Base-by-base conservation (phyloP, 805 yeast species). In the Myxozyma kluyveri region DNA sequence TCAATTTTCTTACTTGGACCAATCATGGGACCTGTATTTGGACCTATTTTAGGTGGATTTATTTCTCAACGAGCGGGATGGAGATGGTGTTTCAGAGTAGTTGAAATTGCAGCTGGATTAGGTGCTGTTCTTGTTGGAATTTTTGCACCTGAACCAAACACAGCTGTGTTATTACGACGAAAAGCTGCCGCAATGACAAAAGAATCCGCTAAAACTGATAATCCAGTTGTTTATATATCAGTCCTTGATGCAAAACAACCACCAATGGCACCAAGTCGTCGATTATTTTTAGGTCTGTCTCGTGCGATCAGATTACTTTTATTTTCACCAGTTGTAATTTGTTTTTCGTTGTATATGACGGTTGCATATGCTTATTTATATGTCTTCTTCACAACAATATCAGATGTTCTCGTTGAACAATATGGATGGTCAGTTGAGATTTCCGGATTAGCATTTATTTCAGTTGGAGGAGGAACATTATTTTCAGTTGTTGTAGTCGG, bases 131-230 rank as follows among this genome's bases (percentile, higher is more conserved):
- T 44, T 17, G 37, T 63, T 21, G 43, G 61, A 21, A 45, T 79
- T 4, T 62, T 76, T 19, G 78, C 88, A 29, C 91, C 93, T 17
- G 96, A 88, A 72, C 88, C 96, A 19, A 86, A 84, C 68, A 86
- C 91, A 2, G 95, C 95, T 5, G 86, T 82, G 12, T 82, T 88
- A 48, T 72, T 87, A 54, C 58, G 56, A 2, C 45, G 49, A 14
- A 55, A 55, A 23, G 51, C 58, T 3, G n/a, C 7, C 14, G 39
- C 31, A 5, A 26, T 55, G 37, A 24, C 32, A 12, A 24, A n/a
- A 18, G 42, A 26, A 22, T 23, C 41, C 17, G 38, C 31, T 7
- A 14, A 47, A 4, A 39, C 45, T 2, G 54, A 53, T 10, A 42
- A 53, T 19, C 36, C 49, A 3, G 12, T 9, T 14, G n/a, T n/a